Base-by-base conservation (phyloP, 768 basidiomycete species). In the Fomitopsis pulvina region DNA sequence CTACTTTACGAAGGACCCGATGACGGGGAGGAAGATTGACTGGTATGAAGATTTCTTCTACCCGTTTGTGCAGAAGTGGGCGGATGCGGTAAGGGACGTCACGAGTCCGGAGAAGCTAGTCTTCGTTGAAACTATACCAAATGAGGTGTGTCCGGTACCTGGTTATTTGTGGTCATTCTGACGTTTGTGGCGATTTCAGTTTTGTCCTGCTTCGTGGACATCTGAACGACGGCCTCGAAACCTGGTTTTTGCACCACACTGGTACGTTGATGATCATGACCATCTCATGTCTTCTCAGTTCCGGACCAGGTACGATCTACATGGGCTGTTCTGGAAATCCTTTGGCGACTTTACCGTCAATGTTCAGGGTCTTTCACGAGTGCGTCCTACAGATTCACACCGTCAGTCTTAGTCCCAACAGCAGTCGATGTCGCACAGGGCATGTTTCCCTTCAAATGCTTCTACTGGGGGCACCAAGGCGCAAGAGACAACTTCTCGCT, bases 11-110 rank as follows among this genome's bases (percentile, higher is more conserved):
- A 79, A 79, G 48, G 71, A 92, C 61, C 87, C 90, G 1, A 57
- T 60, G 49, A 83, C 75, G 8, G 83, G 78, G 5, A 70, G 73
- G 49, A 81, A 78, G 75, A 66, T 92, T 22, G 85, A 92, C 52
- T 95, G 89, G 87, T 91, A 93, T 58, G 79, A 70, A 9, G 88
- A 93, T 63, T 89, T 80, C 55, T 94, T 89, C 66, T 89, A 76
- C 63, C 89, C 90, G 0, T 83, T 93, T 60, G 60, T 86, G 51
- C 73, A 75, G 48, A 69, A 71, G 37, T 93, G 92, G 86, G 76
- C 77, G 11, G 70, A 76, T 39, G 68, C 80, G 25, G 77, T 91
- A 10, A 73, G 77, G 29, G 61, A 61, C 18, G 69, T 71, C 8
- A 67, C 74, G 4, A 67, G 75, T 1, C 67, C 66, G 3, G 73